phyloP scores from a whole-genome alignment of 139 green algal genomes.

The Axilococcus clingmanii region DNA sequence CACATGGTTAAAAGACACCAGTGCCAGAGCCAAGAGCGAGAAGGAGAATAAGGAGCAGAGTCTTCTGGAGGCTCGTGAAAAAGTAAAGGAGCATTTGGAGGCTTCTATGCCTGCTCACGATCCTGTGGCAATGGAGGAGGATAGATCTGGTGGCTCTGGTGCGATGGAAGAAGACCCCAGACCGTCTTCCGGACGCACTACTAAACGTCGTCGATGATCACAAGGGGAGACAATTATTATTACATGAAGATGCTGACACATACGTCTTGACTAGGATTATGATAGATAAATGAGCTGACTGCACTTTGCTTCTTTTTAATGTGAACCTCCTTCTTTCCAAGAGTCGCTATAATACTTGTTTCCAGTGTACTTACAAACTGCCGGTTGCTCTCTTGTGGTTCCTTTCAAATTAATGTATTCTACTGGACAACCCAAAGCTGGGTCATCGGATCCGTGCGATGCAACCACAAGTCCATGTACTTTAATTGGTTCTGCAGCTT shows the following conservation, averaged over 20 bases:
- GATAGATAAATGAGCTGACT: too few species aligned
- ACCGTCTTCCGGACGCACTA: too few species aligned
- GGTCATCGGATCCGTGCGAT: slow-evolving; percentile 65
- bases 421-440: slow-evolving; percentile 68
- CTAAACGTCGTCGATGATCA: too few species aligned
- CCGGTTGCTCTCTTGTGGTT: slow-evolving; percentile 67
- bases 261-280: too few species aligned
- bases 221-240: too few species aligned
- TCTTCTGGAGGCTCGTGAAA: not conserved
- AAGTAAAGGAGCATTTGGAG: too few species aligned
- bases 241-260: too few species aligned
- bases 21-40: not conserved
- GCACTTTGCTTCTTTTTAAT: too few species aligned
- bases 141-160: too few species aligned
- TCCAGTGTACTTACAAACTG: slow-evolving; percentile 90
- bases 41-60: not conserved
- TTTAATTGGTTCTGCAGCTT: slow-evolving; percentile 63
- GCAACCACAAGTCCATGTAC: slow-evolving; percentile 65
- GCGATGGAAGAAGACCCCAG: too few species aligned
- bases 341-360: slow-evolving; percentile 33
- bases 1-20: not conserved
- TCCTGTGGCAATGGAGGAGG: too few species aligned
- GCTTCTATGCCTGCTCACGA: too few species aligned
- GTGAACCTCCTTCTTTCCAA: slow-evolving; percentile 23
- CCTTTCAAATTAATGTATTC: slow-evolving; percentile 84